phyloP scores from a whole-genome alignment of 352 stramenopile genomes.

The Phytopythium vexans region DNA sequence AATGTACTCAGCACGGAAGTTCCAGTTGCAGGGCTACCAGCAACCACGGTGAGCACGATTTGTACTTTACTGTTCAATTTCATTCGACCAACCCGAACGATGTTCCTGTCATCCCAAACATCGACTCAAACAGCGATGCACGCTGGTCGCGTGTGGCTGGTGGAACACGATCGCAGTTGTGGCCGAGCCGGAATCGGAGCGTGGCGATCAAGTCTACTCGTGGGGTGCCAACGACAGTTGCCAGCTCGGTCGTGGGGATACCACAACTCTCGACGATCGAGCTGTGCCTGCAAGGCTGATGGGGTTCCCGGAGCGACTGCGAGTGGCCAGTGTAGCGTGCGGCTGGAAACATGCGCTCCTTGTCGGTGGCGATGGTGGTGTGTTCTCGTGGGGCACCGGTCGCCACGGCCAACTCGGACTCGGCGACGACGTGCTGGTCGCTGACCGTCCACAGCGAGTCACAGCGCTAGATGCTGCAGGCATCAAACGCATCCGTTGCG shows the following conservation, averaged over 20 bases:
- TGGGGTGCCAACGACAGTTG: slow-evolving; percentile 57
- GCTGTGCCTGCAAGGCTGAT: slow-evolving; percentile 7
- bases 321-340: slow-evolving; percentile 61
- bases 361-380: slow-evolving; percentile 31
- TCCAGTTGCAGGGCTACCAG: neutral
- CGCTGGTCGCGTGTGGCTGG: slow-evolving; percentile 68
- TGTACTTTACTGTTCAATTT: too few relatives aligned
- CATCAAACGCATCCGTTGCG: slow-evolving; percentile 51
- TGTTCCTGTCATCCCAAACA: neutral
- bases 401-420: slow-evolving; percentile 73
- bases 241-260: slow-evolving; percentile 36
- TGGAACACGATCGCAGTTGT: slow-evolving; percentile 56
- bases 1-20: too few relatives aligned
- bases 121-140: slow-evolving; percentile 15
- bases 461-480: slow-evolving; percentile 9
- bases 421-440: slow-evolving; percentile 18
- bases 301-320: slow-evolving; percentile 16
- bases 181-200: slow-evolving; percentile 5
- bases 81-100: neutral
- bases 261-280: neutral
- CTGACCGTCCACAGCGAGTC: slow-evolving; percentile 27
- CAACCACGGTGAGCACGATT: neutral
- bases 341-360: slow-evolving; percentile 85
- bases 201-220: slow-evolving; percentile 28
- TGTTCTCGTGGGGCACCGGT: slow-evolving; percentile 69